A percentile compares a stretch with the other conserved stretches of the same genome.
phyloP scores from a whole-genome alignment of 2,329 filamentous ascomycete genomes.

The Rutstroemia sydowiana region DNA sequence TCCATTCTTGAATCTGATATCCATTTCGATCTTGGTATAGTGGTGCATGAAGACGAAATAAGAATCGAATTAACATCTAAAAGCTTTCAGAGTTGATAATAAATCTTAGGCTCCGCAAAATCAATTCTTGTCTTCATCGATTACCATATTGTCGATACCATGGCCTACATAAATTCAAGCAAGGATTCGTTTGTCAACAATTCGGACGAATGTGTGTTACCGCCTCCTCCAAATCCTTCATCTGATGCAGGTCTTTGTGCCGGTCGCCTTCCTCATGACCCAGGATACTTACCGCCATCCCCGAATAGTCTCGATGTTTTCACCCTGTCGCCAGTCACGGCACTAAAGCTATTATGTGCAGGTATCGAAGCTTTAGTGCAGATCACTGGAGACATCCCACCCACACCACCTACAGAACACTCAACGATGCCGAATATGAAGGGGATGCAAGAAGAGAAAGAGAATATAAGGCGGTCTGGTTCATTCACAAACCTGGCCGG shows the following conservation, averaged over 20 bases:
- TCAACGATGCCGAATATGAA: conserved; percentile 59
- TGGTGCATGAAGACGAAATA: not conserved
- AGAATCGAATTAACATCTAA: not conserved
- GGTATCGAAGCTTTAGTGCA: conserved; percentile 61
- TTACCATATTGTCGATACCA: not conserved
- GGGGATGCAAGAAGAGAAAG: conserved; percentile 55
- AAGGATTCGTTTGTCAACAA: conserved; percentile 23
- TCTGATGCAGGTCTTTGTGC: conserved; percentile 25
- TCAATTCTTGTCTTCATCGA: not conserved
- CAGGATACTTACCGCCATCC: conserved; percentile 25
- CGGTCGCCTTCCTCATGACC: conserved; percentile 19
- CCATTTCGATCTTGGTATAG: conserved; percentile 1
- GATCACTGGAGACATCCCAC: conserved; percentile 45
- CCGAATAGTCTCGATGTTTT: conserved; percentile 57
- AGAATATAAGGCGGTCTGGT: conserved; percentile 49
- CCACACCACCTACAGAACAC: conserved; percentile 63
- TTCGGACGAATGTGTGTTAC: conserved; percentile 24
- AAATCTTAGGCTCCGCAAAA: not conserved
- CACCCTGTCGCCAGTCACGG: conserved; percentile 62
- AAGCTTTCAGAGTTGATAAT: not conserved
- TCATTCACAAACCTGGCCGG: conserved; percentile 38
- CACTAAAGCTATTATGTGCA: conserved; percentile 71
- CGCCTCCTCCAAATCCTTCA: conserved; percentile 28
- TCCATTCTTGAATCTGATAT: conserved; percentile 3
- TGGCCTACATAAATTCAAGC: conserved; percentile 19